Percentiles rank a stretch among this genome's conserved stretches.
phyloP scores from a whole-genome alignment of 75 land plant species.

The Cupressus sempervirens region DNA sequence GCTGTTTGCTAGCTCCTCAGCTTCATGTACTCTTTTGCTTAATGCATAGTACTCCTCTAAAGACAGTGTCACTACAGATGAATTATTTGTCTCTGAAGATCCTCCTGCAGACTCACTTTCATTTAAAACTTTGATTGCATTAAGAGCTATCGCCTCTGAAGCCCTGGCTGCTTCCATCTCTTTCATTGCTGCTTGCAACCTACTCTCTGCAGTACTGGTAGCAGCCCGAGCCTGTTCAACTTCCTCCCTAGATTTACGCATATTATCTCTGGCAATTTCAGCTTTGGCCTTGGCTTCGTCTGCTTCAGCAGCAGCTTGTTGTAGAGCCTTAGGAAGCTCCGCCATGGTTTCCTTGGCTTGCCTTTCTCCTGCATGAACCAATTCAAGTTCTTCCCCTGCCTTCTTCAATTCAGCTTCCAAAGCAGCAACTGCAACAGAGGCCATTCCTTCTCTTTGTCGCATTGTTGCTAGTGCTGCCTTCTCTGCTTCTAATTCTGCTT shows the following conservation, averaged over 20 bases:
- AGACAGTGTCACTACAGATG: slow-evolving; percentile 42
- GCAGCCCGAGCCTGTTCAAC: slow-evolving; percentile 59
- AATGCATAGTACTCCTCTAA: slow-evolving; percentile 69
- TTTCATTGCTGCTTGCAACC: slow-evolving; percentile 62
- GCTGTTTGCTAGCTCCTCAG: slow-evolving; percentile 70
- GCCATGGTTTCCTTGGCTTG: slow-evolving; percentile 61
- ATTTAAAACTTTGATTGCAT: slow-evolving; percentile 59
- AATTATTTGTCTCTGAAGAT: slow-evolving; percentile 18
- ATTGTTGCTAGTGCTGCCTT: slow-evolving; percentile 36
- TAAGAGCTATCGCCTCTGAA: slow-evolving; percentile 60
- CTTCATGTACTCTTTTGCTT: slow-evolving; percentile 55
- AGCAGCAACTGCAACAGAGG: slow-evolving; percentile 46
- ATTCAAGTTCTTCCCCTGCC: slow-evolving; percentile 34
- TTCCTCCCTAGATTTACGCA: slow-evolving; percentile 58
- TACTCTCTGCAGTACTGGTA: slow-evolving; percentile 50
- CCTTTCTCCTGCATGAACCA: slow-evolving; percentile 33
- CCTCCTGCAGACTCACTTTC: slow-evolving; percentile 48
- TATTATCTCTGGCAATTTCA: slow-evolving; percentile 47
- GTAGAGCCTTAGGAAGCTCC: slow-evolving; percentile 55
- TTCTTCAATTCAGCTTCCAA: slow-evolving; percentile 58
- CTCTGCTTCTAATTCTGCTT: slow-evolving; percentile 50
- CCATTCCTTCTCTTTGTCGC: slow-evolving; percentile 59
- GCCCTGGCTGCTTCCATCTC: slow-evolving; percentile 79
- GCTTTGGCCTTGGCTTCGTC: slow-evolving; percentile 53
- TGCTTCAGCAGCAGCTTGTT: slow-evolving; percentile 60